A percentile compares a stretch with the other conserved stretches of the same genome.
Conservation (phyloP, 306 rosid genomes). For the Astragalus glycyphyllos region DNA sequence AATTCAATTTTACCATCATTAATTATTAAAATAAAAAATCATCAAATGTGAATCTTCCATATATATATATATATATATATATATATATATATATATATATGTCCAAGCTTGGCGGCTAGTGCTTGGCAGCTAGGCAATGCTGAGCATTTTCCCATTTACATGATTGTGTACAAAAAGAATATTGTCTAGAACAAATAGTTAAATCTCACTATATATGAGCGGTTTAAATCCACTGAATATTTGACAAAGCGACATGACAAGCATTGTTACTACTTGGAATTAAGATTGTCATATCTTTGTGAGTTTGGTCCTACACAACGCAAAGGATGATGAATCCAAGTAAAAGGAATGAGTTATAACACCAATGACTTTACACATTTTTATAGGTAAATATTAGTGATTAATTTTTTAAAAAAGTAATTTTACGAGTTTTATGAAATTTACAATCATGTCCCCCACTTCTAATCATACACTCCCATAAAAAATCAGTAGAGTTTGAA, state of each 20-base stretch:
- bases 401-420: no score
- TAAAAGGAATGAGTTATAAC: no score
- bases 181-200: conserved; percentile 34
- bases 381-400: no score
- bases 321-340: conserved; percentile 35
- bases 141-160: conserved; percentile 37
- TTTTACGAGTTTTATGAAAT: no score
- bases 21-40: neutral
- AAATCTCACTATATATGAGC: conserved; percentile 43
- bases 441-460: no score
- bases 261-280: neutral
- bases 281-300: neutral
- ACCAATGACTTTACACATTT: no score
- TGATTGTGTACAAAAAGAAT: conserved; percentile 49
- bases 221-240: conserved; percentile 42
- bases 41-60: neutral
- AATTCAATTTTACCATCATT: no score
- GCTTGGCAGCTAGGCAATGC: conserved; percentile 33
- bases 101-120: conserved; percentile 49
- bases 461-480: no score
- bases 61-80: neutral
- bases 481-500: no score
- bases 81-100: no score
- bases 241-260: conserved; percentile 26
- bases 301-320: conserved; percentile 28